phyloP scores from a whole-genome alignment of 257 asterid species.

The Agastache rugosa region DNA sequence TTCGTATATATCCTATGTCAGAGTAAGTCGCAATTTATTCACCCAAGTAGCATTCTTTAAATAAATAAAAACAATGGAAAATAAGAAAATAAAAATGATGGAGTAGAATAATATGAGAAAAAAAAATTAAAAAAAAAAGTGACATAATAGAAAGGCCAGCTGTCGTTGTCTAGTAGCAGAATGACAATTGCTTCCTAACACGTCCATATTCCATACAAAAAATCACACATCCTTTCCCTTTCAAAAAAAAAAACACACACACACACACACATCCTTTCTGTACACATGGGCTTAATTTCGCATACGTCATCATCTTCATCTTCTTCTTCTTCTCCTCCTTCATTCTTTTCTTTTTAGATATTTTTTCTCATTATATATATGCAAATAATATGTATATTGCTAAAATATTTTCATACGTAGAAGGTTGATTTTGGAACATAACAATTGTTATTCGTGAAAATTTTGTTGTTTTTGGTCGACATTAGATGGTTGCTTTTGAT shows the following conservation, averaged over 20 bases:
- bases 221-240: too few relatives aligned
- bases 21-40: too few relatives aligned
- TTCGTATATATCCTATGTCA: too few relatives aligned
- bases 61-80: background rate
- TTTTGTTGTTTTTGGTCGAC: too few relatives aligned
- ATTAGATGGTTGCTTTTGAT: too few relatives aligned
- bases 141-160: slow-evolving; percentile 39
- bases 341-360: background rate
- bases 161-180: slow-evolving; percentile 38
- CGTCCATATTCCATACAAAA: slow-evolving; percentile 28
- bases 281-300: slow-evolving; percentile 39
- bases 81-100: background rate
- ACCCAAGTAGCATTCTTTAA: background rate
- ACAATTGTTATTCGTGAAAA: too few relatives aligned
- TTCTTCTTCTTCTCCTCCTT: background rate
- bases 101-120: background rate
- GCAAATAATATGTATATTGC: too few relatives aligned
- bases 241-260: too few relatives aligned
- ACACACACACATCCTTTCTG: slow-evolving; percentile 32
- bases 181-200: slow-evolving; percentile 40
- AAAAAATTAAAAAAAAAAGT: background rate
- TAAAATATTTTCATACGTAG: too few relatives aligned
- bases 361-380: background rate
- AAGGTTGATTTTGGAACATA: too few relatives aligned
- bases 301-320: slow-evolving; percentile 30